These are phyloP conservation scores for Hygrophorus russula DNA, from an alignment of 768 basidiomycete genomes.

Conservation along the genomic window DNA sequence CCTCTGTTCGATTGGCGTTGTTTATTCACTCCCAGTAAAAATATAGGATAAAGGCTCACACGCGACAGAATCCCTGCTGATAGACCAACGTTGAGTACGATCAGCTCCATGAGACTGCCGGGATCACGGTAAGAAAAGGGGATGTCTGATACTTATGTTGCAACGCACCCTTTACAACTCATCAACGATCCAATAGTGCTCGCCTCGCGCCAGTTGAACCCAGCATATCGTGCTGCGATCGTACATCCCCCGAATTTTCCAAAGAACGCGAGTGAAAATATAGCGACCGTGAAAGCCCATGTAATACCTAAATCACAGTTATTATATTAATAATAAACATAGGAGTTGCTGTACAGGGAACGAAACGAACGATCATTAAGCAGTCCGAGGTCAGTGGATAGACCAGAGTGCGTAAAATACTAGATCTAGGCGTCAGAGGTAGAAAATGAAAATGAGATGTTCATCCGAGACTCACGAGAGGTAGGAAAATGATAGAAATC, in stretches of 20 bases:
- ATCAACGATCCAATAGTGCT: constrained; percentile 84
- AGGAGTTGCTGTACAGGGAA: not conserved
- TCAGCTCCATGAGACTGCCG: constrained; percentile 74
- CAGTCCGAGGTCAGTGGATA: constrained; percentile 84
- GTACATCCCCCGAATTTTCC: constrained; percentile 89
- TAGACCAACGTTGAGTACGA: constrained; percentile 92
- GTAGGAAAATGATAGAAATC: constrained; percentile 82
- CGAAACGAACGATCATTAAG: constrained; percentile 65
- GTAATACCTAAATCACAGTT: constrained; percentile 40
- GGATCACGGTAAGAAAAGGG: not conserved
- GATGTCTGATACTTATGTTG: not conserved
- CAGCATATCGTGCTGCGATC: constrained; percentile 55
- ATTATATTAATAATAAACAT: no score
- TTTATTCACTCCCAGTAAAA: not conserved
- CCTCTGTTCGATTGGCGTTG: constrained; percentile 18
- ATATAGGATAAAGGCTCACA: constrained; percentile 16
- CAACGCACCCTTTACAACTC: constrained; percentile 82
- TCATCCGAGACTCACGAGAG: constrained; percentile 45
- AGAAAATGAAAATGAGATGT: not conserved
- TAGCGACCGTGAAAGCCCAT: constrained; percentile 83
- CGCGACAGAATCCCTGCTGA: constrained; percentile 64
- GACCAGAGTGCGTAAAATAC: constrained; percentile 90
- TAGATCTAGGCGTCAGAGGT: constrained; percentile 15
- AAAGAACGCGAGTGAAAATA: constrained; percentile 64
- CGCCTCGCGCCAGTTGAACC: constrained; percentile 74